Evolutionary conservation across 116 monocot species (phyloP), one percentile per base, ranked within the genome.

Genomic region (Cymodocea nodosa): DNA sequence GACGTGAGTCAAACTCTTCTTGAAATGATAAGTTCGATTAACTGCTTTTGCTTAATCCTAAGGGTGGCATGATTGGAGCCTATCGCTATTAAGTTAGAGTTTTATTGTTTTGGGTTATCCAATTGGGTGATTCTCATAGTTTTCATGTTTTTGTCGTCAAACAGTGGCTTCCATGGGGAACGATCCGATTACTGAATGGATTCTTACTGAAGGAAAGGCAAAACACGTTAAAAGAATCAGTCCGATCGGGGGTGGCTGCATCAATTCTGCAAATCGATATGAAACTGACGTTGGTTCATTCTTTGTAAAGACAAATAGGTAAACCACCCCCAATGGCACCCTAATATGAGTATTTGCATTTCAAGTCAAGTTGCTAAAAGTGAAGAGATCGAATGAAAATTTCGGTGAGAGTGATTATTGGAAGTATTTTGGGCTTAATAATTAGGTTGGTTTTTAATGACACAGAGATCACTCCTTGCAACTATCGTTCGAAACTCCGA

Each of bases 301-400:
- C 66, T 95, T 95, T 62, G 90, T 90, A 10, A 95, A 95, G 67
- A 90, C 85, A n/a, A 95, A 95, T 70, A 79, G 90, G 90, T 74
- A 20, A 2, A 13, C 48, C 2, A 6, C 24, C 57, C 23, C 20
- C 57, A 23, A 22, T 11, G 20, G 23, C 20, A 25, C 24, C 20
- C 23, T 57, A 57, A 22, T 23, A 22, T 11, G 24, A 7, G 24
- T 57, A 24, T 57, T 57, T 57, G 11, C 24, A 23, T 57, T 57
- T 25, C 23, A 23, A 57, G 4, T 57, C 23, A 10, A 23, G 14
- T 57, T 57, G 14, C 12, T 20, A 23, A 57, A 57, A 20, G 22
- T 24, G 4, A 15, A 17, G 52, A 53, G 15, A 6, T 11, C 5
- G 44, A 37, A 44, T 6, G 44, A 44, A 44, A 44, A 44, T 3